Conservation (phyloP, 1,284 basidiomycete genomes). For the Ganoderma sp. region DNA sequence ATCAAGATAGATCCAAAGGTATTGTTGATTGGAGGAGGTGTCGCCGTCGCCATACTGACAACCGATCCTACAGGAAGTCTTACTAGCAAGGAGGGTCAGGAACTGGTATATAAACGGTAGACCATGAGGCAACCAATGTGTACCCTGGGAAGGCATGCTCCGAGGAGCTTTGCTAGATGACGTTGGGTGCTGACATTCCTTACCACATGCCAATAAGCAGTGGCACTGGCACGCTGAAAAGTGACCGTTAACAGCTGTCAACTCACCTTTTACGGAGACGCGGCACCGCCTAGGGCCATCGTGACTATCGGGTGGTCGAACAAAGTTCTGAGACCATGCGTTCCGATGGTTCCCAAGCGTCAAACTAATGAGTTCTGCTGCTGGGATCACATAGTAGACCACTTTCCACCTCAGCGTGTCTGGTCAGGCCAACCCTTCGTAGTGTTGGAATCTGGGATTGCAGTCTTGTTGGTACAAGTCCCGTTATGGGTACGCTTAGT, state of each 20-base stretch:
- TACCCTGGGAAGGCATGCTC: not conserved
- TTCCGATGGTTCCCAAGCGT: not conserved
- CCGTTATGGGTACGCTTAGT: too few species aligned
- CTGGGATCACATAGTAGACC: not conserved
- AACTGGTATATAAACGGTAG: not conserved
- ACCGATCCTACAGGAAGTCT: not conserved
- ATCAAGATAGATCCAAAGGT: not conserved
- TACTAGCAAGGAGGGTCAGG: not conserved
- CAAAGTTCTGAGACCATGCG: not conserved
- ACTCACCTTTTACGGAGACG: not conserved
- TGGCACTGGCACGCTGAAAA: not conserved
- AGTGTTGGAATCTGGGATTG: too few species aligned
- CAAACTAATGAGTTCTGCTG: not conserved
- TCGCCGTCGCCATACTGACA: not conserved
- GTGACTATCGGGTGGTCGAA: not conserved
- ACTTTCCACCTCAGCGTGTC: not conserved
- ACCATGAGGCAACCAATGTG: not conserved
- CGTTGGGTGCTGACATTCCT: too few species aligned
- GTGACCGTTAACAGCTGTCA: not conserved
- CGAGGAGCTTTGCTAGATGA: not conserved
- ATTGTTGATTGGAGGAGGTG: not conserved
- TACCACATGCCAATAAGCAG: not conserved
- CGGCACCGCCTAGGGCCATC: not conserved
- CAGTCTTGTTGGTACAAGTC: too few species aligned
- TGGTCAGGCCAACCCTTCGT: not conserved